phyloP scores from a whole-genome alignment of 768 basidiomycete species.

The Lactifluus subvellereus region DNA sequence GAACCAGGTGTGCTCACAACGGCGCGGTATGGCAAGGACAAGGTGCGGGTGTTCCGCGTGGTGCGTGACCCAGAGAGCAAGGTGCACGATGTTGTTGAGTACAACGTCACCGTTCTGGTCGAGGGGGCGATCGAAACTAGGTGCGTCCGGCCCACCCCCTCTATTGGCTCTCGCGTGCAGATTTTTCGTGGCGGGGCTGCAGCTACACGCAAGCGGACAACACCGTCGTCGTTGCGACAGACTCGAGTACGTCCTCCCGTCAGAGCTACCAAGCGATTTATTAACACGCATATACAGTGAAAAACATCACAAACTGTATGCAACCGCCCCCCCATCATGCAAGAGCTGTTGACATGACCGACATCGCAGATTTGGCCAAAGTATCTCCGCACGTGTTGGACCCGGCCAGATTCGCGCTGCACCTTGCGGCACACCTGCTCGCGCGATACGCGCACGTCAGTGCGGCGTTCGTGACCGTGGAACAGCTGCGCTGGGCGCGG shows the following conservation, averaged over 20 bases:
- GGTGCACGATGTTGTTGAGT: conserved; percentile 76
- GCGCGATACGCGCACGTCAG: conserved; percentile 72
- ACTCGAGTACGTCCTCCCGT: conserved; percentile 45
- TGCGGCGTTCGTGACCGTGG: conserved; percentile 63
- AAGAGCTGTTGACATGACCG: neutral
- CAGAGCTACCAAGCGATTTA: neutral
- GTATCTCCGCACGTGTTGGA: conserved; percentile 79
- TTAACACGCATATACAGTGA: conserved; percentile 27
- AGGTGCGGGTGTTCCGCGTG: conserved; percentile 79
- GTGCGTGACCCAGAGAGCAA: conserved; percentile 51
- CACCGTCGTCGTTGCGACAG: conserved; percentile 81
- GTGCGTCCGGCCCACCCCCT: conserved; percentile 33
- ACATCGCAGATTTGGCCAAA: conserved; percentile 68
- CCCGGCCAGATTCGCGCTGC: conserved; percentile 82
- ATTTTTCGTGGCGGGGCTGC: too few relatives aligned
- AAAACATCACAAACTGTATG: conserved; percentile 37
- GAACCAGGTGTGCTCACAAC: conserved; percentile 32
- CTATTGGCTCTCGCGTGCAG: neutral
- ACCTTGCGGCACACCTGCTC: conserved; percentile 79
- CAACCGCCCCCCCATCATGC: neutral
- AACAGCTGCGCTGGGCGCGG: conserved; percentile 81
- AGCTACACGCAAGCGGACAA: conserved; percentile 91
- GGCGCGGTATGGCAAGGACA: conserved; percentile 84
- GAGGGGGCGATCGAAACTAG: conserved; percentile 80
- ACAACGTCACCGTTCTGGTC: conserved; percentile 71